Percentiles rank a stretch among this genome's conserved stretches.
phyloP scores from a whole-genome alignment of 495 filamentous ascomycete genomes.

The Penicillium lividum region DNA sequence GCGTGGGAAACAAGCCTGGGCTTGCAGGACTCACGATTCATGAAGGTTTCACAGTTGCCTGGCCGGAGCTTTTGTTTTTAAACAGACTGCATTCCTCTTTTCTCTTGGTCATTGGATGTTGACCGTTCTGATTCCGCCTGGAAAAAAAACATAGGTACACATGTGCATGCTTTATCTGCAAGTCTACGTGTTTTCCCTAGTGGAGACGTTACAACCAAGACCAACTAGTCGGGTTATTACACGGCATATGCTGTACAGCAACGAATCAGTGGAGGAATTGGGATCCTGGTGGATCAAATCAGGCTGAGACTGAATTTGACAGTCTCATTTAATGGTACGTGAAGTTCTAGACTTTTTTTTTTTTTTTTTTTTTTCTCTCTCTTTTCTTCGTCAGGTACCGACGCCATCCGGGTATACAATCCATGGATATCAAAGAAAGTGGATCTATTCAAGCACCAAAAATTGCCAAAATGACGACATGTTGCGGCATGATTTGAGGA shows the following conservation, averaged over 20 bases:
- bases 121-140: background rate
- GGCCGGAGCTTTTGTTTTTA: slow-evolving; percentile 7
- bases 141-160: background rate
- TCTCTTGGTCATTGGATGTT: background rate
- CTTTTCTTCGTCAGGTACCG: slow-evolving; percentile 11
- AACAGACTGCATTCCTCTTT: background rate
- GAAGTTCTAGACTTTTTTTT: slow-evolving; percentile 3
- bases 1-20: slow-evolving; percentile 20
- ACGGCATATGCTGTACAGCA: slow-evolving; percentile 12
- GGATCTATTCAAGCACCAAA: background rate
- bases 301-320: background rate
- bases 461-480: slow-evolving; percentile 11
- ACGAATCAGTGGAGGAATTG: slow-evolving; percentile 7
- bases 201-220: background rate
- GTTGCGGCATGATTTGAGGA: background rate
- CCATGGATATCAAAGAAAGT: slow-evolving; percentile 3
- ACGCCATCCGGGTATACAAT: slow-evolving; percentile 14
- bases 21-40: background rate
- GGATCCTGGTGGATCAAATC: slow-evolving; percentile 3
- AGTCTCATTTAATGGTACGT: background rate
- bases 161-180: background rate
- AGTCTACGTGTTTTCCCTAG: background rate
- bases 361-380: background rate
- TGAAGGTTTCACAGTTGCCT: slow-evolving; percentile 29
- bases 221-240: slow-evolving; percentile 1